phyloP scores from a whole-genome alignment of 257 asterid genomes.

The Solanum rostratum region DNA sequence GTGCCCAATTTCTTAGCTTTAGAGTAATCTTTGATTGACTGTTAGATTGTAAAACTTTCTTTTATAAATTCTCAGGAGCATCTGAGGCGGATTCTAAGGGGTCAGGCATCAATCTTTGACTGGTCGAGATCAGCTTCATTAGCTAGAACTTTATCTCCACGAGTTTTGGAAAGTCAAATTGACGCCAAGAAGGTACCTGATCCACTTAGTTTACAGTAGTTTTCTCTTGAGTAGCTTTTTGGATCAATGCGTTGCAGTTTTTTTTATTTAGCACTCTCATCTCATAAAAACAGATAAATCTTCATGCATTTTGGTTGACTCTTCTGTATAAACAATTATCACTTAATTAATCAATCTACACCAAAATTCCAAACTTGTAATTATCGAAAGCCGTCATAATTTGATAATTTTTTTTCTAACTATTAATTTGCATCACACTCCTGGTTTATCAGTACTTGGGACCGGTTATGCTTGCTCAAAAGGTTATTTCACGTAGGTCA shows the following conservation, averaged over 20 bases:
- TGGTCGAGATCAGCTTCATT: conserved; percentile 95
- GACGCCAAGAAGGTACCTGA: conserved; percentile 86
- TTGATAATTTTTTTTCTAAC: not conserved
- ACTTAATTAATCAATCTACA: not conserved
- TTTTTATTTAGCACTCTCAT: not conserved
- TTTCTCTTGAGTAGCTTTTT: not conserved
- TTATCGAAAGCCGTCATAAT: not conserved
- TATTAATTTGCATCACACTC: not conserved
- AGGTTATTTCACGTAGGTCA: not conserved
- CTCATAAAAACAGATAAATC: not conserved
- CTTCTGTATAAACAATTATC: not conserved
- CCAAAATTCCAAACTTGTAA: not conserved
- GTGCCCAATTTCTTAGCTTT: not conserved
- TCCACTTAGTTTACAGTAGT: not conserved
- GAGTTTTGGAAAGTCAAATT: conserved; percentile 97
- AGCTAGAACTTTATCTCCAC: conserved; percentile 94
- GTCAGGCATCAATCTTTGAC: conserved; percentile 89
- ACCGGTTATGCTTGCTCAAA: not conserved
- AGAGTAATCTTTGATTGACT: not conserved
- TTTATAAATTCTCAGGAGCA: conserved; percentile 52
- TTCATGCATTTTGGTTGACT: not conserved
- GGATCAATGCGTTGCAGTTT: not conserved
- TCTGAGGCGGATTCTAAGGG: conserved; percentile 93
- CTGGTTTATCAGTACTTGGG: not conserved
- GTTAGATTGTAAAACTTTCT: not conserved